Conservation (phyloP, 768 basidiomycete species). For the Phallus indusiatus region DNA sequence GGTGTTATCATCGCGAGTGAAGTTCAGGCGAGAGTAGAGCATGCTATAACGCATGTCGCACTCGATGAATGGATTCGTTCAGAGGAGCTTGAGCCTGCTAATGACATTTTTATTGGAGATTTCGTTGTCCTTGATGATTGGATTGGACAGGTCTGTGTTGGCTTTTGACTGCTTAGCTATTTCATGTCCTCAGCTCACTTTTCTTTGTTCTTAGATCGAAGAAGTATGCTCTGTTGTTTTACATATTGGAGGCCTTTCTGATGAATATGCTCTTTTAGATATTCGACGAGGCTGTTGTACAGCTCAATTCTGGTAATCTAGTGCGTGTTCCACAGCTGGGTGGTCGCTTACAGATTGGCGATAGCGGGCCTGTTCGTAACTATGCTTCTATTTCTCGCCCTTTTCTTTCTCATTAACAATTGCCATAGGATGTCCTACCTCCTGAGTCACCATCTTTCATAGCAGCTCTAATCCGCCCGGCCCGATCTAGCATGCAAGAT, state of each 20-base stretch:
- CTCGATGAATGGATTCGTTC: slow-evolving; percentile 55
- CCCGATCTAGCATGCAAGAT: slow-evolving; percentile 37
- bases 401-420: slow-evolving; percentile 6
- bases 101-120: slow-evolving; percentile 66
- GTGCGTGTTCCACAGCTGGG: slow-evolving; percentile 70
- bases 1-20: slow-evolving; percentile 62
- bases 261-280: slow-evolving; percentile 36
- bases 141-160: slow-evolving; percentile 72
- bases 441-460: slow-evolving; percentile 17
- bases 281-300: slow-evolving; percentile 73
- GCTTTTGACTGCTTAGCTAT: neutral
- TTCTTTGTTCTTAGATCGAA: slow-evolving; percentile 41
- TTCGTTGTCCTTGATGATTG: slow-evolving; percentile 78
- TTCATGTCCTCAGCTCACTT: slow-evolving; percentile 1
- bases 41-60: slow-evolving; percentile 56
- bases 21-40: slow-evolving; percentile 59
- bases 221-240: slow-evolving; percentile 43
- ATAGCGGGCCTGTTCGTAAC: slow-evolving; percentile 57
- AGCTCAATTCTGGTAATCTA: slow-evolving; percentile 54
- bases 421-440: slow-evolving; percentile 55
- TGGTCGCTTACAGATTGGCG: slow-evolving; percentile 65
- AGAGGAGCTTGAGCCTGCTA: slow-evolving; percentile 46
- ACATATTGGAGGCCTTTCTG: neutral
- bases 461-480: slow-evolving; percentile 22
- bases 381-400: neutral